These are phyloP conservation scores for Zarea fungicola DNA, from an alignment of 2,329 filamentous ascomycete genomes.

Conservation along the genomic window DNA sequence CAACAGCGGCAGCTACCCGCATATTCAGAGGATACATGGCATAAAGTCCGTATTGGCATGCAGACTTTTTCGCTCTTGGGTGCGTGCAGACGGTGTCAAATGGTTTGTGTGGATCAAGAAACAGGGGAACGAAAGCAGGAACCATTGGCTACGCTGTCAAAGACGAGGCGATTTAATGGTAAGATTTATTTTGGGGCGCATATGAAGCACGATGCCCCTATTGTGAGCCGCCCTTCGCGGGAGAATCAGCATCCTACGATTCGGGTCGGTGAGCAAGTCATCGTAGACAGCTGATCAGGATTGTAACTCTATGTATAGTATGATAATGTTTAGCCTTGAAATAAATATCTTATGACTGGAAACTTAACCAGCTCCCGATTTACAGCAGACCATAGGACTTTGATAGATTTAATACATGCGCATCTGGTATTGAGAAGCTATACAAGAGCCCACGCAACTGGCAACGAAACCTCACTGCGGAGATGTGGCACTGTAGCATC, in stretches of 20 bases:
- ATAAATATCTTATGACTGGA: too few species aligned
- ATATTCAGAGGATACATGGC: constrained; percentile 81
- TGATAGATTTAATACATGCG: too few species aligned
- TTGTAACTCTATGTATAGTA: too few species aligned
- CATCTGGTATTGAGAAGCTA: too few species aligned
- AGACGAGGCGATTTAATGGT: constrained; percentile 76
- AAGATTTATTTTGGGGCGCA: constrained; percentile 90
- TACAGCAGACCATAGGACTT: too few species aligned
- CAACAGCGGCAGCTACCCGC: constrained; percentile 38
- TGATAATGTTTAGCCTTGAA: too few species aligned
- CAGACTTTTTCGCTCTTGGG: constrained; percentile 69
- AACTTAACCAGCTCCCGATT: too few species aligned
- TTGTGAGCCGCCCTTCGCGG: not conserved
- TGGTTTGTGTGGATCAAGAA: constrained; percentile 89
- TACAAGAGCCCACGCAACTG: too few species aligned
- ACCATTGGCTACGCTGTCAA: constrained; percentile 81
- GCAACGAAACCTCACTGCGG: too few species aligned
- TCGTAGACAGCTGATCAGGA: constrained; percentile 16
- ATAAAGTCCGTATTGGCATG: constrained; percentile 57
- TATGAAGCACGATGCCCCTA: constrained; percentile 45
- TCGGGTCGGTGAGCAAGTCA: constrained; percentile 42
- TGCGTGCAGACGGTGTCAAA: constrained; percentile 83
- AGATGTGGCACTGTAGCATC: too few species aligned
- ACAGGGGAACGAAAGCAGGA: constrained; percentile 75
- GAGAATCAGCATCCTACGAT: constrained; percentile 27